These are phyloP conservation scores for Fagopyrum esculentum DNA, from an alignment of 148 eudicot species.

Conservation along the genomic window DNA sequence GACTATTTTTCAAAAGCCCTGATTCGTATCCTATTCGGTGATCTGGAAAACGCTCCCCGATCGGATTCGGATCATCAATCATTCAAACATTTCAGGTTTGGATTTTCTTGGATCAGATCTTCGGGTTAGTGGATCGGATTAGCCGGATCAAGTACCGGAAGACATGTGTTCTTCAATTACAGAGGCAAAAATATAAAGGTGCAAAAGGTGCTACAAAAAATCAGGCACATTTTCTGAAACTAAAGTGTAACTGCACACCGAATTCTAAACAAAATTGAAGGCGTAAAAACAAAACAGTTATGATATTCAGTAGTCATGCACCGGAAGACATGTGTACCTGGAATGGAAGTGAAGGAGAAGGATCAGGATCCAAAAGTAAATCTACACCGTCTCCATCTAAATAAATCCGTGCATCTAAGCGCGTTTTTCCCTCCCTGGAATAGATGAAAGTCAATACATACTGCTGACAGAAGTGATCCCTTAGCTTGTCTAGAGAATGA, in stretches of 20 bases:
- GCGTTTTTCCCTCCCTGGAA: constrained; percentile 79
- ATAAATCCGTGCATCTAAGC: constrained; percentile 83
- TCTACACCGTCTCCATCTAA: constrained; percentile 60
- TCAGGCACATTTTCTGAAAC: too few species aligned
- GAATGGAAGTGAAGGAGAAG: constrained; percentile 93
- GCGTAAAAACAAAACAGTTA: neutral
- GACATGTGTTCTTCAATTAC: too few species aligned
- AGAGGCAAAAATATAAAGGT: too few species aligned
- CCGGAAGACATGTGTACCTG: constrained; percentile 46
- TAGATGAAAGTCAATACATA: constrained; percentile 86
- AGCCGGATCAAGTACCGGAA: too few species aligned
- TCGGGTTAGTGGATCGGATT: too few species aligned
- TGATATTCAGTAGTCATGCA: neutral
- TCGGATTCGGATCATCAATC: too few species aligned
- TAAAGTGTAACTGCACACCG: neutral
- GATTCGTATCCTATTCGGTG: too few species aligned
- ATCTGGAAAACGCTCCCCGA: too few species aligned
- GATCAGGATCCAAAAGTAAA: constrained; percentile 51
- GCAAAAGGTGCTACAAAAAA: too few species aligned
- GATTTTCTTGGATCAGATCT: too few species aligned
- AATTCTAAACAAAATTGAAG: neutral
- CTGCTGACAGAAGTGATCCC: constrained; percentile 90
- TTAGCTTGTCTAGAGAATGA: constrained; percentile 83
- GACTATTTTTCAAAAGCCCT: too few species aligned
- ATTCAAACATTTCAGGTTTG: too few species aligned